These are phyloP conservation scores for Alternaria burnsii DNA, from an alignment of 2,329 filamentous ascomycete genomes.

Conservation along the genomic window DNA sequence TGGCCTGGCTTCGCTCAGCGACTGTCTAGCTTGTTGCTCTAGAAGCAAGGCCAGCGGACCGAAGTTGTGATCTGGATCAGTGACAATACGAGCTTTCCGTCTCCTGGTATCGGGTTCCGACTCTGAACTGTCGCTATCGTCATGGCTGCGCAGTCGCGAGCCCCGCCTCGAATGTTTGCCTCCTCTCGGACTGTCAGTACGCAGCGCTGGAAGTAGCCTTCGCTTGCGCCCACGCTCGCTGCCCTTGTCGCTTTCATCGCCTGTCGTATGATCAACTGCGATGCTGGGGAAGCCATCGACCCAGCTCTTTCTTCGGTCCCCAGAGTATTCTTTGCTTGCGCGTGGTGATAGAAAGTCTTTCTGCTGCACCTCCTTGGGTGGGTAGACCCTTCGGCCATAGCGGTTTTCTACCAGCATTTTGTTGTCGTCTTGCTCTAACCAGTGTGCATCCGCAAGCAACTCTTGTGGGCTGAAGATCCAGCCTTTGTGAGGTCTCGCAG, in stretches of 20 bases:
- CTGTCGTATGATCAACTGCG: conserved; percentile 38
- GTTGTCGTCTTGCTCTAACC: conserved; percentile 84
- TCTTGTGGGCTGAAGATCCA: conserved; percentile 87
- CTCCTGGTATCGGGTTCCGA: conserved; percentile 60
- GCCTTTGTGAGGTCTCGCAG: conserved; percentile 78
- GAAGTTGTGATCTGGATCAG: conserved; percentile 53
- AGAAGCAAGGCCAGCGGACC: conserved; percentile 59
- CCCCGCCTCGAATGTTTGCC: conserved; percentile 43
- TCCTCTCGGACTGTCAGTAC: conserved; percentile 43
- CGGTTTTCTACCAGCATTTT: conserved; percentile 83
- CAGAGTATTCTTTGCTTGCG: conserved; percentile 45
- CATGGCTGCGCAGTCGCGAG: conserved; percentile 38
- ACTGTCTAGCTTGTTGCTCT: conserved; percentile 53
- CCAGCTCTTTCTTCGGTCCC: conserved; percentile 46
- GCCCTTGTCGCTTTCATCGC: conserved; percentile 48
- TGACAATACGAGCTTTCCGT: conserved; percentile 61
- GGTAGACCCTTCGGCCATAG: conserved; percentile 76
- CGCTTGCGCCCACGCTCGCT: conserved; percentile 51
- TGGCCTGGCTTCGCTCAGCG: conserved; percentile 38
- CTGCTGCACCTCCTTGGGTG: conserved; percentile 32
- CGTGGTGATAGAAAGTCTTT: conserved; percentile 43
- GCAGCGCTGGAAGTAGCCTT: conserved; percentile 42
- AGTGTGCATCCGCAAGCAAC: conserved; percentile 87
- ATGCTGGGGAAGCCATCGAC: conserved; percentile 40
- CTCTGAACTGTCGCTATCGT: conserved; percentile 44